Evolutionary conservation across 192 early-diverging fungal species (phyloP), one percentile per base, ranked within the genome.

Genomic region (Umbelopsis sp.): DNA sequence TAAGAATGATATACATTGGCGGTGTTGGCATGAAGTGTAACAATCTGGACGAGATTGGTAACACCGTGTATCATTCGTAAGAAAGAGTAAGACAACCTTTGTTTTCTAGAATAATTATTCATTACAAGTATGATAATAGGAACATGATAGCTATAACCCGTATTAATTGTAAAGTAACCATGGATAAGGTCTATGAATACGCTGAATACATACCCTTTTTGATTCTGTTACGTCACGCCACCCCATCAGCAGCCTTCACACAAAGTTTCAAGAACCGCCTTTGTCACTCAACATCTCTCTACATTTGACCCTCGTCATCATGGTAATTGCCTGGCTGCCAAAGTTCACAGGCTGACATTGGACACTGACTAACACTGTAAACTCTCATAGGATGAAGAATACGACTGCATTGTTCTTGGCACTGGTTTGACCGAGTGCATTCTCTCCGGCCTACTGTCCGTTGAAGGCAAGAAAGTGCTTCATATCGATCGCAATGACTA

Each of bases 401-500:
- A 95, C 84, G 94, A 95, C 81, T 89, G 93, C 75, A 89, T 95
- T 81, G 91, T 95, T 53, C 84, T 95, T 34, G 94, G 94, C 74
- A 95, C 94, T 32, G 94, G 94, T 38, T 83, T 95, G 76, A 94
- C 94, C 77, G 93, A 95, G 80, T 95, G 94, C 82, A 90, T 95
- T 76, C 85, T 95, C 26, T 95, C 93, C 11, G 93, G 93, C 38
- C 82, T 94, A 50, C 86, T 95, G 36, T 93, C 94, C 8, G 91
- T 94, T 31, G 94, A 95, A 76, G 93, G 94, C 80, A 94, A 95
- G 82, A 93, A 93, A 77, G 94, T 95, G n/a, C 83, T 95, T 68
- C 94, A 95, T 74, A 88, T 95, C 74, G 94, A 95, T 82, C 87
- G 92, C 69, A 94, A 99, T 82, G 95, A 97, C 80, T 99, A 98